A percentile compares a stretch with the other conserved stretches of the same genome.
phyloP scores from a whole-genome alignment of 2,329 filamentous ascomycete genomes.

The Fusarium fujikuroi region DNA sequence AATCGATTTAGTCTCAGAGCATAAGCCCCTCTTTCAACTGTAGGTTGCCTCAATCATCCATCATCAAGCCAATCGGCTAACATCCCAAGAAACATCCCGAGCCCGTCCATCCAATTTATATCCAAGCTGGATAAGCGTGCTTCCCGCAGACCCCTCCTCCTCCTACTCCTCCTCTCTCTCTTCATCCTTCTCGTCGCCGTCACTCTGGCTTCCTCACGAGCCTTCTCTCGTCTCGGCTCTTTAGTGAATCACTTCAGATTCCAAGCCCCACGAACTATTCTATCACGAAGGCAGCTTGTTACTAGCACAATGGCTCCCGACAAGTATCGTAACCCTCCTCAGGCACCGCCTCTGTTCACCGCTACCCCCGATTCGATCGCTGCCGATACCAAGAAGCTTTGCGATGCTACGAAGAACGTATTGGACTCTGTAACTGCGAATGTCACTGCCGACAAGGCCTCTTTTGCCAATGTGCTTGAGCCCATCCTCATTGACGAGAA shows the following conservation, averaged over 20 bases:
- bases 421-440: conserved; percentile 75
- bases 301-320: conserved; percentile 72
- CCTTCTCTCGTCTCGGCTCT: conserved; percentile 66
- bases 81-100: conserved; percentile 14
- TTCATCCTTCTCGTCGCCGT: conserved; percentile 67
- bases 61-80: conserved; percentile 39
- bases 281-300: conserved; percentile 50
- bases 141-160: conserved; percentile 44
- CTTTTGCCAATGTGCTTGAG: conserved; percentile 64
- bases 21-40: conserved; percentile 38
- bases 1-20: conserved; percentile 10
- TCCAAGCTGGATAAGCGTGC: conserved; percentile 46
- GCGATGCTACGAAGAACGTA: conserved; percentile 69
- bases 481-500: conserved; percentile 83
- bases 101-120: conserved; percentile 14
- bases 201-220: conserved; percentile 75
- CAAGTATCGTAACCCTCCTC: conserved; percentile 78
- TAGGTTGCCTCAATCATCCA: conserved; percentile 11
- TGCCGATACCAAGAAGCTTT: conserved; percentile 72
- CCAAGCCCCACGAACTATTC: conserved; percentile 46
- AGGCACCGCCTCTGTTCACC: conserved; percentile 81
- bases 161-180: conserved; percentile 56
- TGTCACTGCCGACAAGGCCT: conserved; percentile 63
- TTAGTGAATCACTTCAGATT: conserved; percentile 66
- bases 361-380: conserved; percentile 77